Percentiles rank a stretch among this genome's conserved stretches.
Evolutionary conservation across 768 basidiomycete genomes (phyloP).

Genomic region (Lactarius hengduanensis): DNA sequence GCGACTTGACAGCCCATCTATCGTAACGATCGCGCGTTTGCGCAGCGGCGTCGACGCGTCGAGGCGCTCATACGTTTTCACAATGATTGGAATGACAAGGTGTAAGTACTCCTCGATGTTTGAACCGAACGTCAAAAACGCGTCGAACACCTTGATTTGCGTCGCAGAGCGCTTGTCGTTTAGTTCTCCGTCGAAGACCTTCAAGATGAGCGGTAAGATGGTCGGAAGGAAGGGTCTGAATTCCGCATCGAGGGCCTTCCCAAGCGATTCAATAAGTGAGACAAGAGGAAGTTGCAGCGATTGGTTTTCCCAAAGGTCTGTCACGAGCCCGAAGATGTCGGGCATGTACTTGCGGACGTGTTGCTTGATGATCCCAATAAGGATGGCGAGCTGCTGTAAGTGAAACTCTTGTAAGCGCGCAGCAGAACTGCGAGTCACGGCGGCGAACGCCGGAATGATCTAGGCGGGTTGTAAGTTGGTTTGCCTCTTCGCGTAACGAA

Average conservation of each 20-base stretch:
- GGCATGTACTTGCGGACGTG: conserved; percentile 91
- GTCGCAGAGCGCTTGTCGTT: conserved; percentile 74
- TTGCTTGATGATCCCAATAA: conserved; percentile 95
- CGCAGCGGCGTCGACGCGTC: conserved; percentile 74
- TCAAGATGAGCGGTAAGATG: conserved; percentile 84
- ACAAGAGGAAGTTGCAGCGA: conserved; percentile 89
- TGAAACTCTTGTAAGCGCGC: conserved; percentile 90
- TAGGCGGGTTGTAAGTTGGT: conserved; percentile 32
- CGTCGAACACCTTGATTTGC: conserved; percentile 91
- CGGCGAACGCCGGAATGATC: conserved; percentile 95
- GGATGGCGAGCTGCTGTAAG: conserved; percentile 91
- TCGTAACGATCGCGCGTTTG: conserved; percentile 86
- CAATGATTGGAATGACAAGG: conserved; percentile 92
- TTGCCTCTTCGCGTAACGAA: background rate
- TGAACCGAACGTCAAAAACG: conserved; percentile 91
- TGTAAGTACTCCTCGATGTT: conserved; percentile 98
- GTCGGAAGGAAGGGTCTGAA: conserved; percentile 95
- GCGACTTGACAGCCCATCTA: conserved; percentile 84
- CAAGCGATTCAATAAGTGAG: conserved; percentile 87
- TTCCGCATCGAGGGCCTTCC: conserved; percentile 92
- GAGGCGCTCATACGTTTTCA: conserved; percentile 82
- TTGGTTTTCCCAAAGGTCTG: conserved; percentile 86
- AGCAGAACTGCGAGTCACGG: conserved; percentile 78
- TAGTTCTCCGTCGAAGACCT: conserved; percentile 86
- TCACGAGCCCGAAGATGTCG: conserved; percentile 80